A percentile compares a stretch with the other conserved stretches of the same genome.
Evolutionary conservation across 2,329 filamentous ascomycete species (phyloP).

Genomic region (Dichotomopilus funicola): DNA sequence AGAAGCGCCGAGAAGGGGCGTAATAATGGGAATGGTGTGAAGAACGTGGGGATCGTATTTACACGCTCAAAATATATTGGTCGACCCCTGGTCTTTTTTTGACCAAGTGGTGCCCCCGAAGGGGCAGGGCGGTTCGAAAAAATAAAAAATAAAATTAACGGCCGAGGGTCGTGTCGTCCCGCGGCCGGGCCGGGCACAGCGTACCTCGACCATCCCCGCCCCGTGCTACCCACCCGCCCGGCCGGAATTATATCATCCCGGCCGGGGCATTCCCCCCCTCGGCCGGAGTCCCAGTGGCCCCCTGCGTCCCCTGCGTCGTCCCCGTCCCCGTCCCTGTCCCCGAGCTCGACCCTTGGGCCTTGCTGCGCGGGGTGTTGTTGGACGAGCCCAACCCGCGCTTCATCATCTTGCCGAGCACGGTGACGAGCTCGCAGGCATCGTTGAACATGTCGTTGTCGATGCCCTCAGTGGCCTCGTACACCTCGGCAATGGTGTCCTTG

Average conservation of each 20-base stretch:
- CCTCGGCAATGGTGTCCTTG: conserved; percentile 76
- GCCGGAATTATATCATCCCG: conserved; percentile 20
- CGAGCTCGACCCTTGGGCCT: conserved; percentile 29
- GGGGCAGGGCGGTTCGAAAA: too few species aligned
- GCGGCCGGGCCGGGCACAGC: too few species aligned
- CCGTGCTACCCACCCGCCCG: not conserved
- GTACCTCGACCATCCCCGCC: too few species aligned
- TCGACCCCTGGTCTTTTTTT: too few species aligned
- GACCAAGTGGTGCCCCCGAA: too few species aligned
- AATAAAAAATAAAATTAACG: too few species aligned
- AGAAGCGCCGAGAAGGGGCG: too few species aligned
- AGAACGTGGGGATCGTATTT: too few species aligned
- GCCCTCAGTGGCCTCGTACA: conserved; percentile 83
- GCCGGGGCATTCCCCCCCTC: conserved; percentile 13
- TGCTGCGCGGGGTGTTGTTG: conserved; percentile 30
- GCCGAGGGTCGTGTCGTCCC: too few species aligned
- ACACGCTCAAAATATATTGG: too few species aligned
- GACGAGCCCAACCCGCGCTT: conserved; percentile 55
- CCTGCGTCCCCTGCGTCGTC: conserved; percentile 13
- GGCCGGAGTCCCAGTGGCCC: conserved; percentile 3
- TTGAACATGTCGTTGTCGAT: conserved; percentile 95
- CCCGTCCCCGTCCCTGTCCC: conserved; percentile 20
- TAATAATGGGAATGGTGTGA: too few species aligned
- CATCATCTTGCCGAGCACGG: conserved; percentile 81
- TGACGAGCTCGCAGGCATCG: conserved; percentile 83